These are phyloP conservation scores for Eimeria sp. DNA, from an alignment of 169 alveolate genomes.

Conservation along the genomic window DNA sequence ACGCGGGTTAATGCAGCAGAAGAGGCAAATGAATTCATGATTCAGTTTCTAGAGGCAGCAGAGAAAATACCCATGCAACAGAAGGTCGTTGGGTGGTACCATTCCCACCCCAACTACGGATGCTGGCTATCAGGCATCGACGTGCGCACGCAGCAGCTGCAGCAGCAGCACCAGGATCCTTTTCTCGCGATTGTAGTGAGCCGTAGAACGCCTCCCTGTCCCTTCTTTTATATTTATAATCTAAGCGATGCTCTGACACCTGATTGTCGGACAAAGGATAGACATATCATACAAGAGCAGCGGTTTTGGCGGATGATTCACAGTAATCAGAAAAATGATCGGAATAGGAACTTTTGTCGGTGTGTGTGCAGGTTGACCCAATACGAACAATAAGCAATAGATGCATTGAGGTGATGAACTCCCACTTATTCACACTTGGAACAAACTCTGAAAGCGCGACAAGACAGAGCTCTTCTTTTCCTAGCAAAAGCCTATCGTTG, in stretches of 20 bases:
- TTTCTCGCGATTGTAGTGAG: slow-evolving; percentile 93
- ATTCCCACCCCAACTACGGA: slow-evolving; percentile 96
- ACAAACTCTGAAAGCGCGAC: not conserved
- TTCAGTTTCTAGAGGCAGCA: slow-evolving; percentile 76
- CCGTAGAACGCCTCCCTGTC: not conserved
- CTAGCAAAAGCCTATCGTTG: not conserved
- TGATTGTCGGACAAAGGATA: not conserved
- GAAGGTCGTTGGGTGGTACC: slow-evolving; percentile 95
- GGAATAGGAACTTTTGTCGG: not conserved
- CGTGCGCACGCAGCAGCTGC: slow-evolving; percentile 89
- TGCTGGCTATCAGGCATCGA: slow-evolving; percentile 96
- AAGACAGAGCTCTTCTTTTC: not conserved
- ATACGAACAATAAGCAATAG: slow-evolving; percentile 40
- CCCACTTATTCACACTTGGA: not conserved
- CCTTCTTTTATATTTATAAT: too few species aligned
- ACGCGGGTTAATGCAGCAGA: slow-evolving; percentile 93
- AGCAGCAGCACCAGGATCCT: slow-evolving; percentile 92
- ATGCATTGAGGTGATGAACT: slow-evolving; percentile 11
- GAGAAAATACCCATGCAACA: slow-evolving; percentile 83
- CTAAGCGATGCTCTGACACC: not conserved
- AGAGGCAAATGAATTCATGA: slow-evolving; percentile 89
- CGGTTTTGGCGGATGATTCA: not conserved
- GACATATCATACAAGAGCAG: not conserved
- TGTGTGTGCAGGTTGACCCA: slow-evolving; percentile 71
- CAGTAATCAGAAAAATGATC: not conserved